phyloP scores from a whole-genome alignment of 73 alveolate species.

The Paramecium octaurelia region DNA sequence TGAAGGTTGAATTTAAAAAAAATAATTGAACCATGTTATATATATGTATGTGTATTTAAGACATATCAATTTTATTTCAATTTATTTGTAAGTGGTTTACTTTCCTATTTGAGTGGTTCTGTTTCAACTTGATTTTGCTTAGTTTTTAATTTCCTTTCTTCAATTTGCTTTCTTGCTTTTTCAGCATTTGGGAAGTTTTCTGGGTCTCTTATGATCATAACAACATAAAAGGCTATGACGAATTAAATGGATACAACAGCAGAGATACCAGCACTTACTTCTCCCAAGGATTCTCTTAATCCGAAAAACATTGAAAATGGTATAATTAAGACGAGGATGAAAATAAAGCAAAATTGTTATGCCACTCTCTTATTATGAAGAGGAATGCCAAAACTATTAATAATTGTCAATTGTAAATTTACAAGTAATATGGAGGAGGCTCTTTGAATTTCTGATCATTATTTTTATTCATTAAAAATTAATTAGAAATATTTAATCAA shows the following conservation, averaged over 20 bases:
- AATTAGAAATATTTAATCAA: neutral
- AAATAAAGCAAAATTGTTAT: neutral
- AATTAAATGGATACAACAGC: constrained; percentile 15
- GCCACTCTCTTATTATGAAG: neutral
- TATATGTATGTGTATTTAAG: neutral
- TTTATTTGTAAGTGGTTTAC: neutral
- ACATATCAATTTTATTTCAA: neutral
- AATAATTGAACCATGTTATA: neutral
- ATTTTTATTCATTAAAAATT: neutral
- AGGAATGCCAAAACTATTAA: neutral
- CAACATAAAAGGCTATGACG: neutral
- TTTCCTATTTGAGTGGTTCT: neutral
- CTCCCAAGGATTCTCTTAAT: neutral
- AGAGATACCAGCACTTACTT: neutral
- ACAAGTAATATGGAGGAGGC: constrained; percentile 41
- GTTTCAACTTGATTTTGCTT: neutral
- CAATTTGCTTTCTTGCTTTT: neutral
- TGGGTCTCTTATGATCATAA: neutral
- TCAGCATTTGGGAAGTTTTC: constrained; percentile 25
- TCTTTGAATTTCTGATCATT: neutral
- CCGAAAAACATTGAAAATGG: constrained; percentile 9
- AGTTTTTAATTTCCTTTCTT: neutral
- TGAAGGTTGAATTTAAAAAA: neutral
- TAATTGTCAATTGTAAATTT: neutral
- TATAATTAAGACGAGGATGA: neutral